Conservation (phyloP, 83 land plant genomes). For the Isoetes engelmannii region DNA sequence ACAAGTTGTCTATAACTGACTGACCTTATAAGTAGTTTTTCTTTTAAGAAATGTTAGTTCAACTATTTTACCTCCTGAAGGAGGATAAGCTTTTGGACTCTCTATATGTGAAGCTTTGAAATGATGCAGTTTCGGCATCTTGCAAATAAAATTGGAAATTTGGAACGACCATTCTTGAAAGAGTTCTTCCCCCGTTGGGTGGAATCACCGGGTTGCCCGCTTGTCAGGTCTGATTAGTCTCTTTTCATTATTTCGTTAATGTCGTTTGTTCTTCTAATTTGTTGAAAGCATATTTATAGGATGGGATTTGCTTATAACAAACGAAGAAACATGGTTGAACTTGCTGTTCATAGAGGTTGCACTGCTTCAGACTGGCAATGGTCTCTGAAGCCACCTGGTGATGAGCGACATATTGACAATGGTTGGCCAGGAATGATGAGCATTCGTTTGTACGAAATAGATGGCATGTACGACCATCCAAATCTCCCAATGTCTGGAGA, state of each 20-base stretch:
- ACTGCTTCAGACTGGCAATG: conserved; percentile 37
- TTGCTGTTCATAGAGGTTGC: conserved; percentile 74
- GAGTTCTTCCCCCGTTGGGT: conserved; percentile 99
- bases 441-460: conserved; percentile 80
- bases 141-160: conserved; percentile 86
- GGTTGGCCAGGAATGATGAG: conserved; percentile 99
- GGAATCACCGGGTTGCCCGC: conserved; percentile 79
- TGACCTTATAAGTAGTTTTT: too few species aligned
- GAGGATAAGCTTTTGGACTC: too few species aligned
- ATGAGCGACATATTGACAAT: conserved; percentile 41
- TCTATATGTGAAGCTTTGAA: neutral
- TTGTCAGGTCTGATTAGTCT: conserved; percentile 49
- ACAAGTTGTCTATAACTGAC: neutral
- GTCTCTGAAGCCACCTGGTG: conserved; percentile 30
- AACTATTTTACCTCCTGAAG: too few species aligned
- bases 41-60: too few species aligned
- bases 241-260: neutral
- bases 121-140: conserved; percentile 81
- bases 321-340: conserved; percentile 77
- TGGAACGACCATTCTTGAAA: conserved; percentile 94
- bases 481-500: conserved; percentile 92
- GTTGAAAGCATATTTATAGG: conserved; percentile 32
- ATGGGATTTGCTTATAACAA: conserved; percentile 91
- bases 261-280: neutral
- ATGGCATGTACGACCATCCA: conserved; percentile 97